phyloP scores from a whole-genome alignment of 2,329 filamentous ascomycete species.

The Celoporthe dispersa region DNA sequence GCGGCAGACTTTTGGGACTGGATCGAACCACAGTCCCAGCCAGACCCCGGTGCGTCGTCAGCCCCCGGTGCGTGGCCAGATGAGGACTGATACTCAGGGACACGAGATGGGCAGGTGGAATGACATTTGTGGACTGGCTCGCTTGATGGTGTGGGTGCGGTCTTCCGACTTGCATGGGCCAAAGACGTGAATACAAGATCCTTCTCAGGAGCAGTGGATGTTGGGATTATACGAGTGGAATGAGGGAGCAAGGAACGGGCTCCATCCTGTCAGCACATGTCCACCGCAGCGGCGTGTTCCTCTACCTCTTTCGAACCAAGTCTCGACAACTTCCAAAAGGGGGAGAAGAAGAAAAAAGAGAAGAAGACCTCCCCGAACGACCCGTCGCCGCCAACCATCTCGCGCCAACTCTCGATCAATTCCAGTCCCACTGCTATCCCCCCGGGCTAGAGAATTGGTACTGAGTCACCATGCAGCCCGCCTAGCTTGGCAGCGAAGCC shows the following conservation, averaged over 20 bases:
- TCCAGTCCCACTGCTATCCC: not conserved
- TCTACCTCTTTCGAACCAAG: not conserved
- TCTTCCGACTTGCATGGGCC: not conserved
- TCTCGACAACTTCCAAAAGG: not conserved
- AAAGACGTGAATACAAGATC: not conserved
- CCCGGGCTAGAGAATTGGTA: not conserved
- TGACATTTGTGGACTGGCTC: not conserved
- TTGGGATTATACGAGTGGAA: not conserved
- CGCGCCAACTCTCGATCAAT: not conserved
- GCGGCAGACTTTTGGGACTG: constrained; percentile 1
- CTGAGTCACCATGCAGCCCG: not conserved
- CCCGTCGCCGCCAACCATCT: not conserved
- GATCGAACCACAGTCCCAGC: not conserved
- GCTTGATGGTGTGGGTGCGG: not conserved
- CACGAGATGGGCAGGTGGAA: no score
- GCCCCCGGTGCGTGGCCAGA: constrained; percentile 12
- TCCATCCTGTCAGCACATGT: not conserved
- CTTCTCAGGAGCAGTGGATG: not conserved
- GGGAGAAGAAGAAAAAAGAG: no score
- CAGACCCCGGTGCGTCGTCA: not conserved
- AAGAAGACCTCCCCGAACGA: not conserved
- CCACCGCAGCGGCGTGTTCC: not conserved
- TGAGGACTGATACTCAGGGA: not conserved
- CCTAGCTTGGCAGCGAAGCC: constrained; percentile 34
- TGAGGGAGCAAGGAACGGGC: not conserved